Base-by-base conservation (phyloP, 73 alveolate genomes). In the Breviolum minutum region DNA sequence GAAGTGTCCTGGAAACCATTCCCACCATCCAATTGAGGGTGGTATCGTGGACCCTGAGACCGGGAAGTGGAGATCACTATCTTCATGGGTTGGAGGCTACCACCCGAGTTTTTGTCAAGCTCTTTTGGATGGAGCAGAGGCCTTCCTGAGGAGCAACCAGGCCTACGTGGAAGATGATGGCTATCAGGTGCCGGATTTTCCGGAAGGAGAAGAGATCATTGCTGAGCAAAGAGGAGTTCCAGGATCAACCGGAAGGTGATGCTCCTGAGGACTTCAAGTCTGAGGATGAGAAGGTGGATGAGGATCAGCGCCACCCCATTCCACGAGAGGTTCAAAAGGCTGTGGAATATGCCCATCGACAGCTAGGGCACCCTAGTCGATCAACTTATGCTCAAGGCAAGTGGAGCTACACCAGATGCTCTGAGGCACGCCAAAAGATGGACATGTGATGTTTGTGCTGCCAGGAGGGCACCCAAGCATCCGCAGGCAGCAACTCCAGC, bases 51-150 rank as follows among this genome's bases (percentile, higher is more conserved):
- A 19, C 0, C 19, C 17, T 0, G 69, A 32, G 9, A 40, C 24
- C 16, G 95, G 95, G 1, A n/a, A 30, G 29, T 66, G 82, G 95
- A 30, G 12, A 0, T 64, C 63, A 6, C 13, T 87, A 69, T 19
- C 77, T 24, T 81, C 76, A 40, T 63, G 63, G 76, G 95, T 83
- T 1, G 95, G 95, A 2, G 83, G 95, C 5, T 87, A 66, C n/a
- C 66, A 81, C 22, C 11, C 17, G 26, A 14, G 4, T 66, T 87
- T 63, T 0, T 40, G 74, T 6, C n/a, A 66, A 26, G 30, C 40
- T 70, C 54, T 87, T 54, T 48, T 66, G 24, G 9, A 22, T 16
- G 95, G 71, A 16, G 95, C 95, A 1, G 95, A 64, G 0, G 84
- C 64, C 13, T 30, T 20, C 61, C 54, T 87, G 83, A 29, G 27